These are phyloP conservation scores for Hyaloscypha bicolor DNA, from an alignment of 495 filamentous ascomycete species.

Conservation along the genomic window DNA sequence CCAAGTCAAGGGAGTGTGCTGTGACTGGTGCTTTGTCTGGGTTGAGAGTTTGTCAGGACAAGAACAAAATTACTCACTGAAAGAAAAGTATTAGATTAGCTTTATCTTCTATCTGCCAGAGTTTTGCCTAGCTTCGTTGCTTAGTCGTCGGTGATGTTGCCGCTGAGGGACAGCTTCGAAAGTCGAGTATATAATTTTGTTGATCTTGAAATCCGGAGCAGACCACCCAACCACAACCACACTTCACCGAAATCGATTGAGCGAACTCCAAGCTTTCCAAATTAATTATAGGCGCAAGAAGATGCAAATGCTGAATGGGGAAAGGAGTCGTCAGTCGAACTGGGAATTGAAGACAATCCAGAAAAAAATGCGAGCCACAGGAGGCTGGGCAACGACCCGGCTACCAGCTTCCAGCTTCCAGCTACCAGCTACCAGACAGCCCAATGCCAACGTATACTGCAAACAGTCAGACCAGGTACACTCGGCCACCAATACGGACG, in stretches of 20 bases:
- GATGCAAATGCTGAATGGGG: constrained; percentile 4
- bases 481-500: constrained; percentile 7
- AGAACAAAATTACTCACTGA: neutral
- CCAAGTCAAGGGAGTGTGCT: neutral
- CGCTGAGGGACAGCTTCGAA: neutral
- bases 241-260: neutral
- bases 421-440: neutral
- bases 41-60: neutral
- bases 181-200: neutral
- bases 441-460: constrained; percentile 26
- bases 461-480: constrained; percentile 26
- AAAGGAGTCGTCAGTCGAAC: neutral
- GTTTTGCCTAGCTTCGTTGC: constrained; percentile 5
- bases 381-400: neutral
- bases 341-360: neutral
- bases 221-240: neutral
- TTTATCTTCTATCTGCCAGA: neutral
- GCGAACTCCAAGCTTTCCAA: neutral
- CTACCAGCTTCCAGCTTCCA: neutral
- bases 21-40: neutral
- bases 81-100: neutral
- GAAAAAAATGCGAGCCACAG: constrained; percentile 4
- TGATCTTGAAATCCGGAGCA: neutral
- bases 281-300: neutral
- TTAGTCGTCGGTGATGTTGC: neutral